A percentile compares a stretch with the other conserved stretches of the same genome.
Conservation (phyloP, 192 early-diverging fungal genomes). For the Rhizophagus prolifer region DNA sequence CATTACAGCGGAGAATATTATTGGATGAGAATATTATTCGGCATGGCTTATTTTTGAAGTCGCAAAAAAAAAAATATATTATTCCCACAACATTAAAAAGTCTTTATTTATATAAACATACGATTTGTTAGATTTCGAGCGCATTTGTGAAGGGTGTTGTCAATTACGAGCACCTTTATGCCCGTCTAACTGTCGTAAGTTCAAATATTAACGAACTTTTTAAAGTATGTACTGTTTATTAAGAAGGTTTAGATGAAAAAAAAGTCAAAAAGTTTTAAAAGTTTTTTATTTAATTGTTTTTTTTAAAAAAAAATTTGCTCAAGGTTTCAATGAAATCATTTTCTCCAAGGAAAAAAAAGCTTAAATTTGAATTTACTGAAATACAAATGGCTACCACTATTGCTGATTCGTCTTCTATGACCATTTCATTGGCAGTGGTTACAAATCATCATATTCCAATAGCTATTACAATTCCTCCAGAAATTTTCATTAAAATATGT, state of each 20-base stretch:
- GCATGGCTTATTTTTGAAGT: too few relatives aligned
- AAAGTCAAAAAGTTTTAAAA: too few relatives aligned
- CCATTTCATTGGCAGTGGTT: background rate
- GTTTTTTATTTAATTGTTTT: too few relatives aligned
- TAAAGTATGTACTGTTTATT: background rate
- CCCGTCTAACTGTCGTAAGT: background rate
- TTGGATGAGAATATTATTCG: too few relatives aligned
- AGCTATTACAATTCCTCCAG: constrained; percentile 21
- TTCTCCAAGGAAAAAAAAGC: background rate
- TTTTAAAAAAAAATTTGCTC: background rate
- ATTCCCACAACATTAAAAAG: too few relatives aligned
- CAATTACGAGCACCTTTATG: background rate
- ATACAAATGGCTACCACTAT: background rate
- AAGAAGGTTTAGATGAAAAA: too few relatives aligned
- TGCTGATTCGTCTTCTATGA: background rate
- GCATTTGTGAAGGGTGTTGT: background rate
- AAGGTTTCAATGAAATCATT: background rate
- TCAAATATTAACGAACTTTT: background rate
- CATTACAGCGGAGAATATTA: too few relatives aligned
- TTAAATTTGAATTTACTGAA: background rate
- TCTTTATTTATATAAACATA: background rate
- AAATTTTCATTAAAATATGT: constrained; percentile 31
- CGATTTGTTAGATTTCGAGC: background rate
- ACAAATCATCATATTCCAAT: background rate
- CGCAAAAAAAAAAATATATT: too few relatives aligned